Evolutionary conservation across 768 basidiomycete species (phyloP), one percentile per base, ranked within the genome.

Genomic region (Coprinopsis cinerea): DNA sequence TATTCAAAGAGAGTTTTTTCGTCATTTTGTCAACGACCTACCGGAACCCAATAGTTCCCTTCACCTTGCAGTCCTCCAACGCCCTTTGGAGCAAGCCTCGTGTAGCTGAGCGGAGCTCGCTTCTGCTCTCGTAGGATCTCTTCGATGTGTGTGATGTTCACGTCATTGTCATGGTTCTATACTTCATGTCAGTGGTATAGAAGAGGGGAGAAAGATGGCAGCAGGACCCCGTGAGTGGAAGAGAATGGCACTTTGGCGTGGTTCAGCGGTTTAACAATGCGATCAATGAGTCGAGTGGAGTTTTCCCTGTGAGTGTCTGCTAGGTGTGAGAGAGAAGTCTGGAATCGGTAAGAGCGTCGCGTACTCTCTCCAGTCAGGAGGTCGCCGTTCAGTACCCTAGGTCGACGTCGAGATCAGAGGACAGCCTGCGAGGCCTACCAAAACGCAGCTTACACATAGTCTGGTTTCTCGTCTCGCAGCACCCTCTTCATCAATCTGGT

Each of bases 31-130:
- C 22, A 32, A 48, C n/a, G n/a, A 53, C 60, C 47, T 48, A 88
- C 78, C 2, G 87, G 86, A 28, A 89, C 82, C 87, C 86, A 88
- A 57, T 87, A 88, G 53, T 81, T 87, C 25, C 80, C 83, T 1
- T 79, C 77, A 6, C 85, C 85, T 23, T 74, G 76, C 22, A 61
- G 58, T 0, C 85, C 85, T 6, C 85, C 83, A n/a, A 85, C 69
- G 9, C 81, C 79, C 11, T 69, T 59, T 1, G 83, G 82, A 2
- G 81, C 74, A 50, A 66, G 55, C 4, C 83, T 78, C 0, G 85
- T 87, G 58, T 87, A 87, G 55, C 79, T 82, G 35, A 76, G 62
- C 4, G 73, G 74, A 1, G 83, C 79, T 27, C 80, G 73, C 32
- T 64, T 58, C 40, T 73, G 73, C 57, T 88, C 85, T 4, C 81